phyloP scores from a whole-genome alignment of 495 filamentous ascomycete species.

The Talaromyces proteolyticus region DNA sequence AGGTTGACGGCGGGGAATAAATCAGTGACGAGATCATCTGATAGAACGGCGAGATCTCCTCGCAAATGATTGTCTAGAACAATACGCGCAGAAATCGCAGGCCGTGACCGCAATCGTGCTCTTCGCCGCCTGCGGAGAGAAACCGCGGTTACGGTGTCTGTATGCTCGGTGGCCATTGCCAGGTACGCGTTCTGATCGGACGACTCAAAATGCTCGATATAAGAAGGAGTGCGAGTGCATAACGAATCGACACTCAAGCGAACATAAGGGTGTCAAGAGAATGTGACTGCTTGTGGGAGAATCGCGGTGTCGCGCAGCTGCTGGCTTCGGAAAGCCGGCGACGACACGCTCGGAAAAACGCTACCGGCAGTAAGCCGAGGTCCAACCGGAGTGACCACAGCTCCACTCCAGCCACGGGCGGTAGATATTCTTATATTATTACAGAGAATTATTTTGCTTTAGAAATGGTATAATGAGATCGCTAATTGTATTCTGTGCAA shows the following conservation, averaged over 20 bases:
- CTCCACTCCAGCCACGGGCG: not conserved
- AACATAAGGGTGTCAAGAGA: no score
- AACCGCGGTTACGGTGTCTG: not conserved
- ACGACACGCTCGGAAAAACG: not conserved
- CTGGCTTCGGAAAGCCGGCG: not conserved
- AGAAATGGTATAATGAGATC: no score
- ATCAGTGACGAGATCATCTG: constrained; percentile 77
- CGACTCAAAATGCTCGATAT: no score
- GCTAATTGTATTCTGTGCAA: no score
- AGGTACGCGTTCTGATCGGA: not conserved
- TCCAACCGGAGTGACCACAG: not conserved
- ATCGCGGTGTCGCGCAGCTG: no score
- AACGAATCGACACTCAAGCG: not conserved
- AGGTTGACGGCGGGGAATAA: constrained; percentile 59
- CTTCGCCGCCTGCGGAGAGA: constrained; percentile 3
- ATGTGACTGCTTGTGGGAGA: no score
- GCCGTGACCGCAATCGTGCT: not conserved
- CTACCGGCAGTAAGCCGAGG: not conserved
- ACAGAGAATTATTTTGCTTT: no score
- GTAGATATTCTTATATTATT: not conserved
- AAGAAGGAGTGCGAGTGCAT: not conserved
- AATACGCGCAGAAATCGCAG: constrained; percentile 57
- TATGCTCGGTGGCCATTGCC: not conserved
- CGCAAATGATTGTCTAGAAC: constrained; percentile 74
- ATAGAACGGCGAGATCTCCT: constrained; percentile 82